Base-by-base conservation (phyloP, 1,284 basidiomycete genomes). In the Cryptococcus sp. region DNA sequence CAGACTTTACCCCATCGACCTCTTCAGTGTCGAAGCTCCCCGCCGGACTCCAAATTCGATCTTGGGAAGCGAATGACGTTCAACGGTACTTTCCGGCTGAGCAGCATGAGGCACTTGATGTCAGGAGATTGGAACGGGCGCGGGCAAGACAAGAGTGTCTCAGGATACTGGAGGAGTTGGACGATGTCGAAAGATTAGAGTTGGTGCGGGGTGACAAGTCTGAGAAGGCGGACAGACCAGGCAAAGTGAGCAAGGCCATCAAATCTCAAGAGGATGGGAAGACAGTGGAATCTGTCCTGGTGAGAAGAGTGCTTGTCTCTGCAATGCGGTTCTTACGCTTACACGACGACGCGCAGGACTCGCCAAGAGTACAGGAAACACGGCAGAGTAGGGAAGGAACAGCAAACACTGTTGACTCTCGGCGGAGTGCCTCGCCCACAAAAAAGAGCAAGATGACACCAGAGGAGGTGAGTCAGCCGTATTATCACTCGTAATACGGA, bases 31-130 rank as follows among this genome's bases (percentile, higher is more conserved):
- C 46, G 7, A 68, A 68, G 48, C 46, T 77, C 15, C 73, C 73
- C 1, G 68, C 67, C 1, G 57, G 66, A 1, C 59, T 77, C 5
- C 75, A 77, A 54, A 72, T 74, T 45, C 55, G 67, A 10, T 65
- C 64, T 51, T 77, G 75, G 75, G 74, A 77, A 45, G 73, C 68
- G 17, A 68, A 55, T 27, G 67, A 74, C 22, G 45, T 68, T 10
- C 62, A 64, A 19, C 61, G 62, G 46, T 68, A 69, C 49, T 69
- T 73, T 49, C 61, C 69, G 2, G 50, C 58, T 15, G 69, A 72
- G 5, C 66, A 68, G 46, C 46, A 65, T 15, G 55, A 61, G 13
- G 54, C 52, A 7, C 23, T 73, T 3, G 11, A 48, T 13, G 39
- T 54, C 0, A 65, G 64, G 23, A 58, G 57, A 22, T 47, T 23